Percentiles rank a stretch among this genome's conserved stretches.
phyloP scores from a whole-genome alignment of 495 filamentous ascomycete genomes.

The Penicillium simplicissimum region DNA sequence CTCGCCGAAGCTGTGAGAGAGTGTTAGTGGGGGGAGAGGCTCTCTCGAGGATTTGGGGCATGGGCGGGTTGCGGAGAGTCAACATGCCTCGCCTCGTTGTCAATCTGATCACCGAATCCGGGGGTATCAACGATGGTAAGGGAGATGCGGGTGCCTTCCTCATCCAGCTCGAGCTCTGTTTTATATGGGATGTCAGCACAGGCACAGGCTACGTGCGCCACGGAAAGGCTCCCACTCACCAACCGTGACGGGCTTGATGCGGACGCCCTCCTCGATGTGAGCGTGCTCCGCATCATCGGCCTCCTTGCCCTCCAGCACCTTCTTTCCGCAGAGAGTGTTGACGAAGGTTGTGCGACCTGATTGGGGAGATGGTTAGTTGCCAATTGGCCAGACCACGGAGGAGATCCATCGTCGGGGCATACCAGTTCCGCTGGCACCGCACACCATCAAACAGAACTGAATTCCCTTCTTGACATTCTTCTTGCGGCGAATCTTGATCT shows the following conservation, averaged over 20 bases:
- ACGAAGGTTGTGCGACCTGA: slow-evolving; percentile 97
- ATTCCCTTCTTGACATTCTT: slow-evolving; percentile 99
- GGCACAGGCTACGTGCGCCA: neutral
- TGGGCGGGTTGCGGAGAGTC: slow-evolving; percentile 5
- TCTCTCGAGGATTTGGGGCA: neutral
- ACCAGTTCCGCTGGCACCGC: slow-evolving; percentile 98
- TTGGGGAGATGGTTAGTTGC: slow-evolving; percentile 26
- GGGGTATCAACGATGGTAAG: slow-evolving; percentile 98
- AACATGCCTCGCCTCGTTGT: slow-evolving; percentile 93
- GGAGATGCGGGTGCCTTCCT: slow-evolving; percentile 97
- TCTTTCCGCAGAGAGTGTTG: slow-evolving; percentile 97
- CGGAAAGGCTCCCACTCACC: slow-evolving; percentile 58
- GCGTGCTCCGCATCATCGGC: slow-evolving; percentile 84
- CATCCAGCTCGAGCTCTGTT: slow-evolving; percentile 90
- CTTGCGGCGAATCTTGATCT: slow-evolving; percentile 98
- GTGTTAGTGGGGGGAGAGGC: slow-evolving; percentile 27
- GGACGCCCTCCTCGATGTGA: slow-evolving; percentile 93
- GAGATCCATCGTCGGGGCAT: slow-evolving; percentile 35
- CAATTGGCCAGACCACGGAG: slow-evolving; percentile 27
- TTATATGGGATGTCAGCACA: slow-evolving; percentile 10
- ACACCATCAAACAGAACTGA: slow-evolving; percentile 99
- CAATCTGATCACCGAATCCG: slow-evolving; percentile 97
- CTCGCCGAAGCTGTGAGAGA: slow-evolving; percentile 74
- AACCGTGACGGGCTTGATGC: slow-evolving; percentile 97
- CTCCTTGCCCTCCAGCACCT: slow-evolving; percentile 84